These are phyloP conservation scores for Penicillium polonicum DNA, from an alignment of 2,329 filamentous ascomycete genomes.

Conservation along the genomic window DNA sequence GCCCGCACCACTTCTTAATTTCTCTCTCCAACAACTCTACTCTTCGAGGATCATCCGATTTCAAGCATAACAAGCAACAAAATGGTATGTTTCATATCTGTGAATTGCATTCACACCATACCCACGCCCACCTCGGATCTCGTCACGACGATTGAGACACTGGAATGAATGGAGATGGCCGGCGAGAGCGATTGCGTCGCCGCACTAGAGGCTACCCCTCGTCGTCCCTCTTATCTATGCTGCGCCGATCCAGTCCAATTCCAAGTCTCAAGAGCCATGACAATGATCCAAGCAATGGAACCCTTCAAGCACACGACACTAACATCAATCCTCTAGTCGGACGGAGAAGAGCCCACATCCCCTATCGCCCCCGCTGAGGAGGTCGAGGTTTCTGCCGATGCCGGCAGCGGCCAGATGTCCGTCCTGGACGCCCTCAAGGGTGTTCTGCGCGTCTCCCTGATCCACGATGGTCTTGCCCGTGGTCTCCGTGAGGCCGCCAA, in stretches of 20 bases:
- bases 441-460: conserved; percentile 95
- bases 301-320: not conserved
- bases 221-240: not conserved
- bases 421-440: conserved; percentile 98
- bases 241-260: not conserved
- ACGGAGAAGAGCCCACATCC: conserved; percentile 98
- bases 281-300: not conserved
- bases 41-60: conserved; percentile 57
- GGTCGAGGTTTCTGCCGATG: conserved; percentile 94
- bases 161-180: conserved; percentile 7
- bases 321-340: conserved; percentile 64
- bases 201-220: not conserved
- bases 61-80: conserved; percentile 41
- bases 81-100: conserved; percentile 44
- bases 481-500: conserved; percentile 98
- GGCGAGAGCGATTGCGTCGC: not conserved
- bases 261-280: not conserved
- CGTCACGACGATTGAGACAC: conserved; percentile 8
- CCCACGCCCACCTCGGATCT: not conserved
- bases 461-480: conserved; percentile 98
- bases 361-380: conserved; percentile 72
- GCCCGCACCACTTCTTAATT: conserved; percentile 19
- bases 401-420: conserved; percentile 77
- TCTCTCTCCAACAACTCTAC: conserved; percentile 30
- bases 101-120: not conserved